These are phyloP conservation scores for Chlorencoelia australis DNA, from an alignment of 2,329 filamentous ascomycete species.

Conservation along the genomic window DNA sequence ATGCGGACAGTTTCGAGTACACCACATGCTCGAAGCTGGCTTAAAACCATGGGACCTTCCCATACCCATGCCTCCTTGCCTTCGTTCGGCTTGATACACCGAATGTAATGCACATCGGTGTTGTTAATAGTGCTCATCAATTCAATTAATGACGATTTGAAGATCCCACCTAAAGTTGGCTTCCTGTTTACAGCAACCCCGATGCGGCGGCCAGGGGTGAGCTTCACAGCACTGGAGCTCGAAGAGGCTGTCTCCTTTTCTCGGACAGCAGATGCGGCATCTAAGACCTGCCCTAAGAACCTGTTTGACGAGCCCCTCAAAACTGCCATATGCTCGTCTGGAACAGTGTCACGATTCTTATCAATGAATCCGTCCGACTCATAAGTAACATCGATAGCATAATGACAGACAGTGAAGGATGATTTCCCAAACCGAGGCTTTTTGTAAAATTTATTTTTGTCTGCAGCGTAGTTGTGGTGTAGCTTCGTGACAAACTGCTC, in stretches of 20 bases:
- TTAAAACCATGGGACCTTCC: conserved; percentile 96
- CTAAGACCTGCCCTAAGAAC: conserved; percentile 77
- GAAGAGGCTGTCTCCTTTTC: conserved; percentile 69
- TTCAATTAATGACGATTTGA: conserved; percentile 96
- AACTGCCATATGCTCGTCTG: conserved; percentile 95
- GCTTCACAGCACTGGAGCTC: conserved; percentile 63
- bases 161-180: conserved; percentile 93
- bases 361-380: conserved; percentile 99
- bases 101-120: conserved; percentile 97
- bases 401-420: conserved; percentile 95
- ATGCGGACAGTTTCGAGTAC: conserved; percentile 97
- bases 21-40: conserved; percentile 94
- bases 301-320: conserved; percentile 72
- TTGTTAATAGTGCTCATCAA: conserved; percentile 97
- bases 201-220: conserved; percentile 73
- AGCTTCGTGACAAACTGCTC: conserved; percentile 95
- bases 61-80: conserved; percentile 96
- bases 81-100: conserved; percentile 98
- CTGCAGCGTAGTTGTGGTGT: conserved; percentile 80
- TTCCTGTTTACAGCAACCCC: conserved; percentile 91
- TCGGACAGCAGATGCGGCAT: conserved; percentile 74
- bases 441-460: conserved; percentile 97
- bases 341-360: conserved; percentile 97
- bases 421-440: conserved; percentile 97
- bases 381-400: conserved; percentile 95